These are phyloP conservation scores for Aureoboletus auriporus DNA, from an alignment of 768 basidiomycete species.

Conservation along the genomic window DNA sequence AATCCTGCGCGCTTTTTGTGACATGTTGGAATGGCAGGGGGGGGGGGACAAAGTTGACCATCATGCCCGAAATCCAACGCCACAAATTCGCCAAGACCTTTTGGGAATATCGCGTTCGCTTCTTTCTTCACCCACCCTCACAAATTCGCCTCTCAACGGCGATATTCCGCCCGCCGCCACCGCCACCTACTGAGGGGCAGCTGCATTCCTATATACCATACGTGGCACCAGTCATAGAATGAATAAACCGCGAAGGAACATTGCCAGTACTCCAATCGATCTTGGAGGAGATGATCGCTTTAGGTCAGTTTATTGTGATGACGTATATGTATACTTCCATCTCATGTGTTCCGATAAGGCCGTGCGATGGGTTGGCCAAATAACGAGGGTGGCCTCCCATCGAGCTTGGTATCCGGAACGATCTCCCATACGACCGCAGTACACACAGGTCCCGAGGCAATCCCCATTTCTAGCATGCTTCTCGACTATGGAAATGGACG, in stretches of 20 bases:
- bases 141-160: slow-evolving; percentile 45
- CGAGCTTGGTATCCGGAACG: slow-evolving; percentile 35
- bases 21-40: slow-evolving; percentile 45
- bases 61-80: slow-evolving; percentile 59
- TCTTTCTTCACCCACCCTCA: slow-evolving; percentile 52
- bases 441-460: no score
- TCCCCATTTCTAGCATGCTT: no score
- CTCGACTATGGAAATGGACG: no score
- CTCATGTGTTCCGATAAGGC: slow-evolving; percentile 8
- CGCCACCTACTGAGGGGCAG: slow-evolving; percentile 33
- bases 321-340: background rate
- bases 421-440: background rate
- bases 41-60: no score
- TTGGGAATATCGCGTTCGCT: slow-evolving; percentile 58
- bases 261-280: slow-evolving; percentile 45
- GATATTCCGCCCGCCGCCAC: slow-evolving; percentile 47
- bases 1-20: slow-evolving; percentile 41
- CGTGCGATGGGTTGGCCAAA: slow-evolving; percentile 39
- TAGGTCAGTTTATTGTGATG: slow-evolving; percentile 29
- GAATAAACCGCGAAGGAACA: slow-evolving; percentile 34
- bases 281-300: slow-evolving; percentile 41
- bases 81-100: slow-evolving; percentile 52
- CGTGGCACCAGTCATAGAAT: slow-evolving; percentile 1
- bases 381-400: slow-evolving; percentile 42
- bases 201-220: slow-evolving; percentile 37